phyloP scores from a whole-genome alignment of 2,329 filamentous ascomycete species.

The Neopestalotiopsis rosae region DNA sequence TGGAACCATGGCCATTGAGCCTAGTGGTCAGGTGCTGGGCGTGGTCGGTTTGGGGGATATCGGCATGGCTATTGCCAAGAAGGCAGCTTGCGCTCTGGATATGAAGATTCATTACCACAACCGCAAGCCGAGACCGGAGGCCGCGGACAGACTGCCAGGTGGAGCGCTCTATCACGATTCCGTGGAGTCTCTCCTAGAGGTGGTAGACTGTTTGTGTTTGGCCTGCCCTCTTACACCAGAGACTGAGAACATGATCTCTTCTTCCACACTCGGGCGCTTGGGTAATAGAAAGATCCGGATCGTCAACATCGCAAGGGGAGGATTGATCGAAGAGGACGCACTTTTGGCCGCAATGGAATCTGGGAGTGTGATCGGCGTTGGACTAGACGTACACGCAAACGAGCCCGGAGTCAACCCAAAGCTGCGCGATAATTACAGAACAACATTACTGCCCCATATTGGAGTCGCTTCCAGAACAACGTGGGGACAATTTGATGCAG shows the following conservation, averaged over 20 bases:
- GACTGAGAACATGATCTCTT: slow-evolving; percentile 40
- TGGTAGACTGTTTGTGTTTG: not conserved
- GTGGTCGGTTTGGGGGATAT: slow-evolving; percentile 3
- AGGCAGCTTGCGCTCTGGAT: slow-evolving; percentile 21
- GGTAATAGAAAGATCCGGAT: slow-evolving; percentile 39
- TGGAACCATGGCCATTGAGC: slow-evolving; percentile 29
- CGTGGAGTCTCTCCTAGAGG: not conserved
- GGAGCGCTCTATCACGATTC: not conserved
- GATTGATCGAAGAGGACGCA: slow-evolving; percentile 13
- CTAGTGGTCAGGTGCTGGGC: slow-evolving; percentile 28
- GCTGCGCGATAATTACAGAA: slow-evolving; percentile 32
- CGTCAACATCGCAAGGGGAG: slow-evolving; percentile 10
- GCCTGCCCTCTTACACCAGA: slow-evolving; percentile 5
- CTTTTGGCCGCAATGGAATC: not conserved
- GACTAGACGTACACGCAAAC: slow-evolving; percentile 6
- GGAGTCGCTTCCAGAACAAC: slow-evolving; percentile 34
- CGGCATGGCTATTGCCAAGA: slow-evolving; percentile 16
- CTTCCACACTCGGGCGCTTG: slow-evolving; percentile 45
- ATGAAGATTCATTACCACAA: slow-evolving; percentile 11
- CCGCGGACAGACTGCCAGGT: not conserved
- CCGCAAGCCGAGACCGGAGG: not conserved
- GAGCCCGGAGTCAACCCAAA: not conserved
- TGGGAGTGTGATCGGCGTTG: not conserved
- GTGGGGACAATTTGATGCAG: slow-evolving; percentile 34
- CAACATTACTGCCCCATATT: slow-evolving; percentile 37